These are phyloP conservation scores for Teratosphaeria epicoccoides DNA, from an alignment of 2,329 filamentous ascomycete species.

Conservation along the genomic window DNA sequence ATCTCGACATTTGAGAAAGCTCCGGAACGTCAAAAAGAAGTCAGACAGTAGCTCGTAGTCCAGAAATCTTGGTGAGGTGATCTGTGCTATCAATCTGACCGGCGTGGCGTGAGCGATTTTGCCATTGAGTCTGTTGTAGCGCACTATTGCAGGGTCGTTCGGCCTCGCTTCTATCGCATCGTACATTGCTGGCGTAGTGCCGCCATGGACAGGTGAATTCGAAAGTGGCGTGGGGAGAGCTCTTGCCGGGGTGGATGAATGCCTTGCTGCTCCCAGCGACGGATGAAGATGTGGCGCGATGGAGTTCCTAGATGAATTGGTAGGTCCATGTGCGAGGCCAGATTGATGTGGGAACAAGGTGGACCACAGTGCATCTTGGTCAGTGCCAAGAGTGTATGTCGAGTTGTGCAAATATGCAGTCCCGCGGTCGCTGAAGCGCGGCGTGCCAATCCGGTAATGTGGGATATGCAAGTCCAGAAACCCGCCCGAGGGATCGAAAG, in stretches of 20 bases:
- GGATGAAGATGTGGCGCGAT: conserved; percentile 13
- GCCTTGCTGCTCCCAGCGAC: not conserved
- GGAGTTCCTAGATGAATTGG: not conserved
- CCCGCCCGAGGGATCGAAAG: conserved; percentile 16
- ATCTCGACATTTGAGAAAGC: conserved; percentile 67
- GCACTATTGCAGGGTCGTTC: conserved; percentile 71
- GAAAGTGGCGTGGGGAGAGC: conserved; percentile 3
- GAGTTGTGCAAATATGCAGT: conserved; percentile 71
- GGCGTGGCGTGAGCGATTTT: conserved; percentile 82
- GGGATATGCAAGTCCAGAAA: conserved; percentile 48
- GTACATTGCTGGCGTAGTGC: conserved; percentile 57
- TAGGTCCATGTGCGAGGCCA: conserved; percentile 8
- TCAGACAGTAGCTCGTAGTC: conserved; percentile 96
- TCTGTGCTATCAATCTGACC: conserved; percentile 83
- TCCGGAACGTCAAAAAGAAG: conserved; percentile 91
- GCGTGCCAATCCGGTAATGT: conserved; percentile 71
- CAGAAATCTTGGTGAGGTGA: conserved; percentile 88
- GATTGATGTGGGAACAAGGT: conserved; percentile 33
- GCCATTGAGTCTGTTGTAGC: conserved; percentile 48
- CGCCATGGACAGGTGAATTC: not conserved
- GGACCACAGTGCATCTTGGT: conserved; percentile 60
- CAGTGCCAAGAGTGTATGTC: conserved; percentile 53
- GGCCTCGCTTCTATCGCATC: conserved; percentile 71
- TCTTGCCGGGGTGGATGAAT: conserved; percentile 2
- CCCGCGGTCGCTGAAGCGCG: conserved; percentile 65